These are phyloP conservation scores for Penicillium paradoxum DNA, from an alignment of 495 filamentous ascomycete species.

Conservation along the genomic window DNA sequence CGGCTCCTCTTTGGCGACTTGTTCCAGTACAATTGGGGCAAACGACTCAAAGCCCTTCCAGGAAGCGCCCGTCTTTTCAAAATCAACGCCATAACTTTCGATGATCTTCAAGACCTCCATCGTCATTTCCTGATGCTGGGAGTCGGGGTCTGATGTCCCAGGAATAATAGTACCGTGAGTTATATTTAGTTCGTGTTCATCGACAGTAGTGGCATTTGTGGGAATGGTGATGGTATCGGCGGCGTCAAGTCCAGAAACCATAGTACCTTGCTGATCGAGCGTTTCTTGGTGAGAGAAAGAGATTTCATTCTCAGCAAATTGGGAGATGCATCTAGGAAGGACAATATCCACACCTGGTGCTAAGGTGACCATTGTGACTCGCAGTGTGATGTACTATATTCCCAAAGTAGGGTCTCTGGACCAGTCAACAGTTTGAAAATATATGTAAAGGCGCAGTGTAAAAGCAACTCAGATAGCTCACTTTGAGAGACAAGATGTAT, in stretches of 20 bases:
- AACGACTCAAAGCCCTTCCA: slow-evolving; percentile 31
- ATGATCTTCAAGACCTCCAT: slow-evolving; percentile 23
- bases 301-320: slow-evolving; percentile 6
- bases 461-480: not conserved
- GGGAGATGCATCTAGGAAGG: slow-evolving; percentile 4
- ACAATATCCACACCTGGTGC: slow-evolving; percentile 12
- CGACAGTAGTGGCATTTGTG: slow-evolving; percentile 21
- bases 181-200: slow-evolving; percentile 5
- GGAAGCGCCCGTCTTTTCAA: slow-evolving; percentile 26
- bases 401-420: not conserved
- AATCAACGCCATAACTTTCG: slow-evolving; percentile 29
- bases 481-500: not conserved
- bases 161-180: not conserved
- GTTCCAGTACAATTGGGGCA: slow-evolving; percentile 20
- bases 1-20: slow-evolving; percentile 20
- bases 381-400: slow-evolving; percentile 1
- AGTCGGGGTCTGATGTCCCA: not conserved
- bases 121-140: slow-evolving; percentile 10
- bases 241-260: slow-evolving; percentile 9
- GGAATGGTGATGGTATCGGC: slow-evolving; percentile 5
- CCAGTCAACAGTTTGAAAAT: not conserved
- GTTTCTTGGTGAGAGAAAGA: no score
- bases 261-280: no score
- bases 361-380: slow-evolving; percentile 20
- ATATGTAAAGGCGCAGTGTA: not conserved